These are phyloP conservation scores for Rauvolfia tetraphylla DNA, from an alignment of 257 asterid genomes.

Conservation along the genomic window DNA sequence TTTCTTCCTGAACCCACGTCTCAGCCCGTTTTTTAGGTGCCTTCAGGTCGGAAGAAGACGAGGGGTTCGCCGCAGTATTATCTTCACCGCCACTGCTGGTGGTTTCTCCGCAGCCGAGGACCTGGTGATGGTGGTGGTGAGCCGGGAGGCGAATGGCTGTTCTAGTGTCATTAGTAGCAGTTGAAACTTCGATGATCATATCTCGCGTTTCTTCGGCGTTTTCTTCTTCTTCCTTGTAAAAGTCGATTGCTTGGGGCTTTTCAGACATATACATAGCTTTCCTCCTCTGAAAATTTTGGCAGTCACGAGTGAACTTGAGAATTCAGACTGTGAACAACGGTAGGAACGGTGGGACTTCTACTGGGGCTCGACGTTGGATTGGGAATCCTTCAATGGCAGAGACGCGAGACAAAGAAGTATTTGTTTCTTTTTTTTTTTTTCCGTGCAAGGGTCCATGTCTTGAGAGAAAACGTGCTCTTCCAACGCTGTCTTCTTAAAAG, in stretches of 20 bases:
- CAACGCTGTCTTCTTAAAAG: no score
- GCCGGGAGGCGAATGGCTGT: neutral
- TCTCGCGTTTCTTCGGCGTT: constrained; percentile 11
- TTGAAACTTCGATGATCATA: constrained; percentile 14
- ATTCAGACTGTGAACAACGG: neutral
- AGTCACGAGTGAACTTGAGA: neutral
- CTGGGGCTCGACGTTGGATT: no score
- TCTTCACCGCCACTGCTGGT: constrained; percentile 33
- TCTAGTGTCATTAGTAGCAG: neutral
- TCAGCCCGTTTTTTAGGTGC: constrained; percentile 74
- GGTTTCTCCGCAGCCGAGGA: constrained; percentile 41
- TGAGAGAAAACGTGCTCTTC: neutral
- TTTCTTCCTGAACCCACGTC: constrained; percentile 80
- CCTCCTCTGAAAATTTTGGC: neutral
- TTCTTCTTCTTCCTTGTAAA: constrained; percentile 23
- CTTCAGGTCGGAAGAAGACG: constrained; percentile 33
- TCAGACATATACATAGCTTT: constrained; percentile 24
- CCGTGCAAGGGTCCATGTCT: no score
- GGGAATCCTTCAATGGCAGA: no score
- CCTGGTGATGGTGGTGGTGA: constrained; percentile 20
- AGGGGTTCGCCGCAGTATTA: constrained; percentile 29
- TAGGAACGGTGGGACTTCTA: neutral
- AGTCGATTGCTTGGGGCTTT: constrained; percentile 22
- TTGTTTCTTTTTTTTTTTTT: no score
- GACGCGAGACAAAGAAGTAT: neutral